Base-by-base conservation (phyloP, 805 yeast genomes). In the Clavispora fructus region DNA sequence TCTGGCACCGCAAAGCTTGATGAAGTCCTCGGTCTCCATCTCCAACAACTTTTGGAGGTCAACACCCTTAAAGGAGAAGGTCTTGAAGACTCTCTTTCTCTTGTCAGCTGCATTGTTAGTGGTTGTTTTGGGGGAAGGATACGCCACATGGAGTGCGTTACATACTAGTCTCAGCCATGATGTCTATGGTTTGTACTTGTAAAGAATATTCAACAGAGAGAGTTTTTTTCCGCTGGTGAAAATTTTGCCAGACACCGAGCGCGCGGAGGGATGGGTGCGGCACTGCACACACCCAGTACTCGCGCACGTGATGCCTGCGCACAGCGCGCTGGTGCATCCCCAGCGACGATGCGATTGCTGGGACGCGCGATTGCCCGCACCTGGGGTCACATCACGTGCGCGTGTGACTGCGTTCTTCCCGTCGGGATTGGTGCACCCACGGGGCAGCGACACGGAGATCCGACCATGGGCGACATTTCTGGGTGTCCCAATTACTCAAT, bases 41-140 rank as follows among this genome's bases (percentile, higher is more conserved):
- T 87, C 94, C 72, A 92, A 80, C 71, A 94, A 83, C 72, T 92
- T 89, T 69, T 85, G 85, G 71, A 94, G 86, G 75, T 91, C 97
- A 71, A 94, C 96, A 77, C 99, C 99, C 78, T 94, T 90, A 96
- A 81, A 94, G 64, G 96, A 84, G 87, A 91, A 91, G 80, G 95
- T 80, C 83, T 85, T 90, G 86, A 91, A 89, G 71, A 74, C 73
- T 87, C 95, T 84, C 88, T 84, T 88, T 85, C 84, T 86, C 79
- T 76, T 80, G 64, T 73, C 79, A 63, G 75, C 79, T 71, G 69
- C 58, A 42, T 16, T 32, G 49, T 50, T 50, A 48, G 54, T 47
- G 43, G 27, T 6, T 13, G 26, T 14, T 16, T n/a, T 23, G 29
- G 16, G 12, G n/a, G 10, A 8, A 12, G 19, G n/a, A 28, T 33